Percentiles rank a stretch among this genome's conserved stretches.
Conservation (phyloP, 2,329 filamentous ascomycete species). For the Sporothrix humicola region DNA sequence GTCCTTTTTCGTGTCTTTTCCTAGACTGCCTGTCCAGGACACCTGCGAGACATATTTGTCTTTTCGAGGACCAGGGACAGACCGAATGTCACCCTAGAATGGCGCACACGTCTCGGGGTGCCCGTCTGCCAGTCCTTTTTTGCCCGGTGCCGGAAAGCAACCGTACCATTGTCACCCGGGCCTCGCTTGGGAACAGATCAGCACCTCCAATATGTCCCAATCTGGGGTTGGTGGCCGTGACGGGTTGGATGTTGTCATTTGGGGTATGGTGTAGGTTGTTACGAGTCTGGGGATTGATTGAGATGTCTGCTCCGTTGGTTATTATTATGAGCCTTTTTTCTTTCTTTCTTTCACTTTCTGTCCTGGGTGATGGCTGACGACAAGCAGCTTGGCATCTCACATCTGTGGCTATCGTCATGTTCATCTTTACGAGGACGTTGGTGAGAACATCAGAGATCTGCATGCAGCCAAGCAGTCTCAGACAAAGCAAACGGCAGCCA, state of each 20-base stretch:
- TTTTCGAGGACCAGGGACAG: neutral
- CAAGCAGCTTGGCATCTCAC: neutral
- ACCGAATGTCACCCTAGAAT: neutral
- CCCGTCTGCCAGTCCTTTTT: neutral
- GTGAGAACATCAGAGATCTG: neutral
- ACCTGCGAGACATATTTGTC: too few relatives aligned
- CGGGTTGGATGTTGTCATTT: too few relatives aligned
- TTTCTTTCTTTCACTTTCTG: too few relatives aligned
- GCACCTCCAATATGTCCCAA: neutral
- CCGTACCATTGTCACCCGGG: too few relatives aligned
- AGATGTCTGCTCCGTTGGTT: neutral
- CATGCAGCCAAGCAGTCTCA: neutral
- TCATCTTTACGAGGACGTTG: neutral
- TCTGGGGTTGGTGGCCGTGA: neutral
- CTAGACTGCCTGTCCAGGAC: too few relatives aligned
- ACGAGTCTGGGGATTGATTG: neutral
- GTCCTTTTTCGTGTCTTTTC: neutral
- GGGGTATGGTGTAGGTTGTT: too few relatives aligned
- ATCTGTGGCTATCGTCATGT: neutral
- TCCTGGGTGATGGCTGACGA: neutral
- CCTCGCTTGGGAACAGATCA: neutral
- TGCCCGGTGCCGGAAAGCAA: neutral
- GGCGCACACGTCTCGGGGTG: neutral
- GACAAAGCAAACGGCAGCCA: neutral
- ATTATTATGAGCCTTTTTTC: neutral